These are phyloP conservation scores for Carex cristatella DNA, from an alignment of 176 grass and related monocot species.

Conservation along the genomic window DNA sequence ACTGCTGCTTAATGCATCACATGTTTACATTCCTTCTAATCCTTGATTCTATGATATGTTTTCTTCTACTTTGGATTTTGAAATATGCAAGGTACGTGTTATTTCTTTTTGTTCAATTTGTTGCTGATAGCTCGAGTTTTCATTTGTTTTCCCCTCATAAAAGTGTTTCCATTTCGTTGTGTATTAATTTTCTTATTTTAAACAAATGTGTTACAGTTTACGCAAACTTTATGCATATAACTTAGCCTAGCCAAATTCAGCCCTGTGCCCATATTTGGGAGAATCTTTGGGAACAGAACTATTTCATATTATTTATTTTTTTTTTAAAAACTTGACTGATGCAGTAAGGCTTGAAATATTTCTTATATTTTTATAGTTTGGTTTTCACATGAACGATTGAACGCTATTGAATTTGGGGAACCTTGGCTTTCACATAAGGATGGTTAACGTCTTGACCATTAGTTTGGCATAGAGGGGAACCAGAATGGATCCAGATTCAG, in stretches of 20 bases:
- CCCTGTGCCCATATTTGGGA: background rate
- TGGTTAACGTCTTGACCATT: background rate
- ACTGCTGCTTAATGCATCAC: background rate
- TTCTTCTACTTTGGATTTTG: background rate
- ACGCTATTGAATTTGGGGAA: background rate
- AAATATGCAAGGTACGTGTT: background rate
- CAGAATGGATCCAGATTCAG: too few relatives aligned
- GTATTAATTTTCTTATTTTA: background rate
- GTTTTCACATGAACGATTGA: background rate
- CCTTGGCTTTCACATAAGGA: background rate
- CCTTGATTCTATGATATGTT: background rate
- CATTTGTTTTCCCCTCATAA: background rate
- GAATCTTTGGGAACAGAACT: background rate
- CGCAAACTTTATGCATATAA: background rate
- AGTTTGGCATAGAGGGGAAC: background rate
- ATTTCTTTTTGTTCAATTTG: background rate
- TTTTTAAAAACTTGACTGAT: too few relatives aligned
- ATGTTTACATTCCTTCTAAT: background rate
- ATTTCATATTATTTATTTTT: background rate
- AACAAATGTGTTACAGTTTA: background rate
- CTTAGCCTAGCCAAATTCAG: background rate
- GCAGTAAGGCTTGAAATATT: background rate
- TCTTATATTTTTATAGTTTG: background rate
- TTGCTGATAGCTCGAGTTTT: background rate
- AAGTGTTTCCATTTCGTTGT: too few relatives aligned